phyloP scores from a whole-genome alignment of 352 stramenopile genomes.

The Pythium rhizo-oryzae region DNA sequence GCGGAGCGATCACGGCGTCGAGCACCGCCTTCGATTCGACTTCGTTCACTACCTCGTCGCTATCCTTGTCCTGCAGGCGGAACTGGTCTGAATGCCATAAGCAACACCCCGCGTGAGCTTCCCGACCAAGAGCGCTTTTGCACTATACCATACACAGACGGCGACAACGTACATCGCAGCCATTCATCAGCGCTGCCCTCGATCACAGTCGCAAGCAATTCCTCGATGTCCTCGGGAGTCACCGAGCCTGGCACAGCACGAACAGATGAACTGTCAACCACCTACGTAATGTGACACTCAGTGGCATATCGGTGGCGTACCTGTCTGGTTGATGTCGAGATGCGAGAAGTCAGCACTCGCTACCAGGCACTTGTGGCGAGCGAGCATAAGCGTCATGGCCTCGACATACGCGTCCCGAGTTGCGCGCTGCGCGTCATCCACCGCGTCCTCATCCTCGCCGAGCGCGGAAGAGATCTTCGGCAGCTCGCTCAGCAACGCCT shows the following conservation, averaged over 20 bases:
- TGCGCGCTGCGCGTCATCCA: slow-evolving; percentile 16
- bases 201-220: slow-evolving; percentile 39
- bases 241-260: slow-evolving; percentile 39
- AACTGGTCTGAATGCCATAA: slow-evolving; percentile 47
- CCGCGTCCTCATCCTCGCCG: slow-evolving; percentile 34
- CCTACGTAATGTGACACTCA: too few species aligned
- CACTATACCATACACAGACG: not conserved
- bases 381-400: slow-evolving; percentile 65
- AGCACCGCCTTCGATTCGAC: slow-evolving; percentile 58
- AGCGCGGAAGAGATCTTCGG: slow-evolving; percentile 41
- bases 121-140: not conserved
- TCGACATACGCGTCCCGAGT: slow-evolving; percentile 48
- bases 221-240: slow-evolving; percentile 39
- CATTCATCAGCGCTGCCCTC: slow-evolving; percentile 13
- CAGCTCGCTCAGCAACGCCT: slow-evolving; percentile 39
- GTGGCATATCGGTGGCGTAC: slow-evolving; percentile 25
- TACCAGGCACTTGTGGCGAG: slow-evolving; percentile 56
- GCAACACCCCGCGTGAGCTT: slow-evolving; percentile 3
- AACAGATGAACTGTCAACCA: too few species aligned
- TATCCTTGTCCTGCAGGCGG: slow-evolving; percentile 56
- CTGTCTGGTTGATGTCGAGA: slow-evolving; percentile 69
- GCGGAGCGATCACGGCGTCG: slow-evolving; percentile 60
- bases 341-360: slow-evolving; percentile 48
- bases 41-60: slow-evolving; percentile 58
- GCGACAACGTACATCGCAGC: slow-evolving; percentile 24